Evolutionary conservation across 1,139 yeast genomes (phyloP), one percentile per base, ranked within the genome.

Genomic region (Hyphopichia khmerensis): DNA sequence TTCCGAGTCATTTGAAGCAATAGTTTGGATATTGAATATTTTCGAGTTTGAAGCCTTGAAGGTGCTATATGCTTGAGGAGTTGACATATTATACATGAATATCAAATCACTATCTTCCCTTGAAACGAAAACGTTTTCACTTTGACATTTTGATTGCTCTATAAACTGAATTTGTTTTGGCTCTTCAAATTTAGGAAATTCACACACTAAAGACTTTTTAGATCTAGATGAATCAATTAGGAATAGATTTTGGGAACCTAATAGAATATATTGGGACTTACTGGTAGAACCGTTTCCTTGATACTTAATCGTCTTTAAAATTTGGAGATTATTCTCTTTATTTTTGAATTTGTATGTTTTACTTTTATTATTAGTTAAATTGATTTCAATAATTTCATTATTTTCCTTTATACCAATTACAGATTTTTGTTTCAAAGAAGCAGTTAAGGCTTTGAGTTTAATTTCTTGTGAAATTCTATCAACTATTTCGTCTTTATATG

Each of bases 401-500:
- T 50, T 43, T 15, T 45, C 44, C 16, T 49, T 42, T 29, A 53
- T 48, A 5, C 52, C 62, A 62, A 64, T 61, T 14, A 62, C 47
- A n/a, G 46, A 41, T 33, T 44, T 41, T 34, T 27, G 37, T 36
- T 29, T 45, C 23, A 40, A 35, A 10, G 45, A 51, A 21, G 48
- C 30, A 3, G 64, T 52, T 35, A 59, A 45, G 15, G 62, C 50
- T 7, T 58, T 47, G 3, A 64, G 46, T 1, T 54, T 59, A 6
- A 59, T 56, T 0, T 63, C 59, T 36, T 48, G 50, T 24, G 56
- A 38, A 40, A 73, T 64, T 48, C 70, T 66, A 44, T 60, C 60
- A 23, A 67, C 54, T 11, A 66, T 51, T 24, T 62, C 67, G 42
- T 67, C 67, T 21, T 62, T 59, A 30, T 56, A 53, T 1, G 80